Evolutionary conservation across 352 stramenopile species (phyloP).

Genomic region (Pythium dissotocum): DNA sequence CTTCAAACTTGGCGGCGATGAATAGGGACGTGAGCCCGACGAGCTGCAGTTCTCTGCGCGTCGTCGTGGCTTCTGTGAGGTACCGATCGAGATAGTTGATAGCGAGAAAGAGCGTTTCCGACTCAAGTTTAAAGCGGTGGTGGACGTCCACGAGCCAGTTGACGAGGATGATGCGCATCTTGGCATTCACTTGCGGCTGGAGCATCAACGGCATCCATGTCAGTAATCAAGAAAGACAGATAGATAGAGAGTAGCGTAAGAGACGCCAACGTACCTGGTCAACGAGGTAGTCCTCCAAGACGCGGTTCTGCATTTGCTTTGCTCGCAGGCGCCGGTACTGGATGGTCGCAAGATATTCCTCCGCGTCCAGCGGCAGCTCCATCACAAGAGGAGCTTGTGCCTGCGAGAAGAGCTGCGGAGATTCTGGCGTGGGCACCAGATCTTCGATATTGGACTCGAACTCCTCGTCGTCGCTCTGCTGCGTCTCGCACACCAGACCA

Average conservation of each 20-base stretch:
- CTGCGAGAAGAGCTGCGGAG: not conserved
- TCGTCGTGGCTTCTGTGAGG: slow-evolving; percentile 87
- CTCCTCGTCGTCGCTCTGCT: not conserved
- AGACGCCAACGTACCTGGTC: slow-evolving; percentile 10
- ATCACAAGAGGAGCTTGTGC: not conserved
- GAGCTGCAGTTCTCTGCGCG: slow-evolving; percentile 95
- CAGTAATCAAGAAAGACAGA: not conserved
- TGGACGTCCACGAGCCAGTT: slow-evolving; percentile 95
- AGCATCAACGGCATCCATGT: not conserved
- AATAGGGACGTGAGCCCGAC: slow-evolving; percentile 96
- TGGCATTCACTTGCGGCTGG: slow-evolving; percentile 43
- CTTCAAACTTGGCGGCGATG: slow-evolving; percentile 99
- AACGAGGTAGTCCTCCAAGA: slow-evolving; percentile 10
- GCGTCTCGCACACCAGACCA: not conserved
- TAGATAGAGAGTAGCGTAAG: not conserved
- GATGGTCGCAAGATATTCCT: slow-evolving; percentile 14
- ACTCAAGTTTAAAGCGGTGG: slow-evolving; percentile 97
- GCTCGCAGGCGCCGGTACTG: slow-evolving; percentile 12
- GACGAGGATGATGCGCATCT: slow-evolving; percentile 73
- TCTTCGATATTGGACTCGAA: slow-evolving; percentile 1
- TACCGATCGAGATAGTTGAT: slow-evolving; percentile 99
- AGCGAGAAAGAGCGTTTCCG: slow-evolving; percentile 97
- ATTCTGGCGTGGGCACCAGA: not conserved
- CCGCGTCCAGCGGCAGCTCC: slow-evolving; percentile 1
- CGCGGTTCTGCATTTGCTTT: slow-evolving; percentile 20